phyloP scores from a whole-genome alignment of 2,329 filamentous ascomycete genomes.

The Botrytis squamosa region DNA sequence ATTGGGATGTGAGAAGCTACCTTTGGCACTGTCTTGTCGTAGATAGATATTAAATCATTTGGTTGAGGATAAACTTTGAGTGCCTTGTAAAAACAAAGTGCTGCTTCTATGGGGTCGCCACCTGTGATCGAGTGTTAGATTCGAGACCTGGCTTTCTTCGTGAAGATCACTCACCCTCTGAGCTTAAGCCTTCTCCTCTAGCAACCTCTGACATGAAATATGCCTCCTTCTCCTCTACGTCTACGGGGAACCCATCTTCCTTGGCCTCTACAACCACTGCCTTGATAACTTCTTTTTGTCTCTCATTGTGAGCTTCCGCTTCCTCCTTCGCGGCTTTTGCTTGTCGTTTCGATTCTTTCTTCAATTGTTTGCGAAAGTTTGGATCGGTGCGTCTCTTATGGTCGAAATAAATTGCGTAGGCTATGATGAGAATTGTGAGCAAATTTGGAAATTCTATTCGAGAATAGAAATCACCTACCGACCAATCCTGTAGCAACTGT shows the following conservation, averaged over 20 bases:
- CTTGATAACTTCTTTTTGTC: conserved; percentile 73
- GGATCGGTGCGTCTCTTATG: conserved; percentile 62
- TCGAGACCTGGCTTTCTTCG: not conserved
- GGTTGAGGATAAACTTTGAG: conserved; percentile 97
- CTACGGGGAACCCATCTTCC: conserved; percentile 86
- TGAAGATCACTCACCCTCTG: conserved; percentile 63
- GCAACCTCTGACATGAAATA: conserved; percentile 98
- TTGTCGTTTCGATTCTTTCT: conserved; percentile 73
- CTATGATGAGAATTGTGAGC: conserved; percentile 42
- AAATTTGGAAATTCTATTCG: not conserved
- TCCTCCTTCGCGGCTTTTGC: conserved; percentile 70
- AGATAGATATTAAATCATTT: conserved; percentile 89
- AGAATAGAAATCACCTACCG: conserved; percentile 45
- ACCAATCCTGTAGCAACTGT: conserved; percentile 58
- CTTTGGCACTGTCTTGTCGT: conserved; percentile 98
- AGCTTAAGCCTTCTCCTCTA: conserved; percentile 77
- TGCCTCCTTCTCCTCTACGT: conserved; percentile 88
- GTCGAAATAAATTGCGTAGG: conserved; percentile 69
- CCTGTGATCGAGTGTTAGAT: conserved; percentile 45
- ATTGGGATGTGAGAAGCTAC: conserved; percentile 47
- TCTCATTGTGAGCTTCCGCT: conserved; percentile 61
- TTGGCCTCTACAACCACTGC: conserved; percentile 75
- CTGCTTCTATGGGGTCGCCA: conserved; percentile 73
- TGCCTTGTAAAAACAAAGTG: conserved; percentile 95
- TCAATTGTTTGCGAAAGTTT: conserved; percentile 65